phyloP scores from a whole-genome alignment of 805 yeast genomes.

The Lipomyces spencermartinsiae region DNA sequence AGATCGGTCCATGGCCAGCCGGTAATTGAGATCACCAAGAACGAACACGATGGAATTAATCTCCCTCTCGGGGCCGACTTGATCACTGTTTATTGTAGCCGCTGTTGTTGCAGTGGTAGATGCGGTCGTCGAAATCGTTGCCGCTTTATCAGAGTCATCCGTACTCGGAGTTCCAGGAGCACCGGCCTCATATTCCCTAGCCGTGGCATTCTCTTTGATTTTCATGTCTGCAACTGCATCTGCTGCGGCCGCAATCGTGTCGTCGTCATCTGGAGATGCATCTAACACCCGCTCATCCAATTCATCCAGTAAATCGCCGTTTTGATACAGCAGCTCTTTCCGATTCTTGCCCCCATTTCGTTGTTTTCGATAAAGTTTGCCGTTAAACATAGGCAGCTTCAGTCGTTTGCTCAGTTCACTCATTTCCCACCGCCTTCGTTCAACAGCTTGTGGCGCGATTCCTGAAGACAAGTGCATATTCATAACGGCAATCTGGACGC shows the following conservation, averaged over 20 bases:
- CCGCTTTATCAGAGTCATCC: conserved; percentile 19
- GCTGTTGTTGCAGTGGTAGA: conserved; percentile 25
- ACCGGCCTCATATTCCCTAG: conserved; percentile 16
- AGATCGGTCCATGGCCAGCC: conserved; percentile 48
- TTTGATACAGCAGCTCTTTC: conserved; percentile 41
- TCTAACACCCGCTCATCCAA: conserved; percentile 43
- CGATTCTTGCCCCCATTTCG: conserved; percentile 32
- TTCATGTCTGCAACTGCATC: conserved; percentile 4
- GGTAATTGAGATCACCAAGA: conserved; percentile 63
- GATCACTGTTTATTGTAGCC: conserved; percentile 31
- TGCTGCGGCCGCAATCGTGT: conserved; percentile 7
- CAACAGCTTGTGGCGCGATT: conserved; percentile 47
- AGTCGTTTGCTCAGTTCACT: conserved; percentile 49
- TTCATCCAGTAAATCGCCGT: conserved; percentile 41
- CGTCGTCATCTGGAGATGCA: conserved; percentile 35
- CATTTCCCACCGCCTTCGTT: conserved; percentile 55
- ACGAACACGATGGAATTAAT: conserved; percentile 47
- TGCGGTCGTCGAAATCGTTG: conserved; percentile 23
- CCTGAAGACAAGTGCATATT: conserved; percentile 66
- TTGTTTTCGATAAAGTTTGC: conserved; percentile 29
- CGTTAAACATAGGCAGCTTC: conserved; percentile 40
- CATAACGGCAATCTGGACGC: conserved; percentile 48
- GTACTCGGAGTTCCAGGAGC: conserved; percentile 11
- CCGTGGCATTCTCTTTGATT: conserved; percentile 25
- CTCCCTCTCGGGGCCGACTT: conserved; percentile 30